These are phyloP conservation scores for Viola pubescens DNA, from an alignment of 441 rosid genomes.

Conservation along the genomic window DNA sequence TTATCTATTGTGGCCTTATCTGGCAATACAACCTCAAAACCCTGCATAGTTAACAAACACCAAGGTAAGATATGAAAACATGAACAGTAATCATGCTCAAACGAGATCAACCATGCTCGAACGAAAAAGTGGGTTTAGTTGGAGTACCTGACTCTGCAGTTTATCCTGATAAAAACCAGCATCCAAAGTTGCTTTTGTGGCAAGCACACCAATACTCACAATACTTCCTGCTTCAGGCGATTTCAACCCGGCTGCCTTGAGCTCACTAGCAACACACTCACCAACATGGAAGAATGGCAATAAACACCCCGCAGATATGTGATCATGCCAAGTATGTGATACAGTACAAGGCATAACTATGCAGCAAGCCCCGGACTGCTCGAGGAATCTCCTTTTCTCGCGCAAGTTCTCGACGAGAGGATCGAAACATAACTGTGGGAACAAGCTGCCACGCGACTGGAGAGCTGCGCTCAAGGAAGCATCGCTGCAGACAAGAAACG, in stretches of 20 bases:
- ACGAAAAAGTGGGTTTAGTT: background rate
- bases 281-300: conserved; percentile 42
- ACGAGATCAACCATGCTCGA: too few relatives aligned
- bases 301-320: conserved; percentile 35
- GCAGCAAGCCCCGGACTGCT: conserved; percentile 47
- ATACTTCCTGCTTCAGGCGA: conserved; percentile 42
- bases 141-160: conserved; percentile 39
- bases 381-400: conserved; percentile 40
- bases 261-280: conserved; percentile 49
- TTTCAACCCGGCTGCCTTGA: conserved; percentile 46
- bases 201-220: conserved; percentile 40
- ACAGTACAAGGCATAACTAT: conserved; percentile 50
- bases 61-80: background rate
- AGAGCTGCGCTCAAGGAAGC: conserved; percentile 21
- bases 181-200: conserved; percentile 19
- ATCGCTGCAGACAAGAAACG: conserved; percentile 48
- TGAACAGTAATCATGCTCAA: background rate
- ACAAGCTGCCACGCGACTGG: background rate
- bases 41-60: conserved; percentile 24
- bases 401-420: conserved; percentile 27
- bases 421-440: conserved; percentile 11
- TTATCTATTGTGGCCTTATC: conserved; percentile 44
- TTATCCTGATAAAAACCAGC: conserved; percentile 37
- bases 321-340: conserved; percentile 35
- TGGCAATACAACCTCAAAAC: conserved; percentile 52